Conservation (phyloP, 2,329 filamentous ascomycete species). For the Diplodia intermedia region DNA sequence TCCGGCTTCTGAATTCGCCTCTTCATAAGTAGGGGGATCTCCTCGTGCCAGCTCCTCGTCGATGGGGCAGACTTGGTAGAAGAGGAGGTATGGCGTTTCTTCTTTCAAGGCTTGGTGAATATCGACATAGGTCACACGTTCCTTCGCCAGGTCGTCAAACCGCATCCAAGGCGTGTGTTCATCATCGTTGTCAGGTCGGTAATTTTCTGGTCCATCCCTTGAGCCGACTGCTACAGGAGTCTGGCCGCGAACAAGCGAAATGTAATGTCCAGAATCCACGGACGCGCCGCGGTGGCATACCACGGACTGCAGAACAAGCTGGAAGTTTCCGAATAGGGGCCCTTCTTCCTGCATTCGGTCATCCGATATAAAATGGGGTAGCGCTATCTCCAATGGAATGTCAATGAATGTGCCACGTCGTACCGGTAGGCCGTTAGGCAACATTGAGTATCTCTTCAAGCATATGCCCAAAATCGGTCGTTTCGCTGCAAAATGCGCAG, state of each 20-base stretch:
- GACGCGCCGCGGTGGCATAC: conserved; percentile 91
- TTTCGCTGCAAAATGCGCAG: conserved; percentile 82
- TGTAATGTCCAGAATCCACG: conserved; percentile 88
- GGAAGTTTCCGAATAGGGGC: conserved; percentile 84
- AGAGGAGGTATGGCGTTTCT: conserved; percentile 94
- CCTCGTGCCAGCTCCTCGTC: conserved; percentile 64
- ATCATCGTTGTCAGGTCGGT: conserved; percentile 40
- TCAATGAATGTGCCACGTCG: conserved; percentile 85
- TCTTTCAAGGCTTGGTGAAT: conserved; percentile 77
- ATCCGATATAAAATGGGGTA: conserved; percentile 90
- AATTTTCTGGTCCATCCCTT: conserved; percentile 55
- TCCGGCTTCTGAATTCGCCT: conserved; percentile 42
- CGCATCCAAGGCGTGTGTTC: conserved; percentile 73
- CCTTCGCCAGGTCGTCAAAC: conserved; percentile 83
- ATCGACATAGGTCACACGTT: conserved; percentile 77
- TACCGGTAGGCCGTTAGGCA: conserved; percentile 69
- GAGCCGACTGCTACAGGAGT: conserved; percentile 56
- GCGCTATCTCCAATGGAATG: conserved; percentile 81
- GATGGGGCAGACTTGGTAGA: conserved; percentile 93
- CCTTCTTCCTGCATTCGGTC: conserved; percentile 72
- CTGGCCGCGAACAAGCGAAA: conserved; percentile 82
- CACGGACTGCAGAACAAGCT: conserved; percentile 87
- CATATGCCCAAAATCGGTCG: conserved; percentile 91
- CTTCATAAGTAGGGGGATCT: conserved; percentile 52
- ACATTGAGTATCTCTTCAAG: conserved; percentile 86